Evolutionary conservation across 257 asterid genomes (phyloP).

Genomic region (Avicennia marina): DNA sequence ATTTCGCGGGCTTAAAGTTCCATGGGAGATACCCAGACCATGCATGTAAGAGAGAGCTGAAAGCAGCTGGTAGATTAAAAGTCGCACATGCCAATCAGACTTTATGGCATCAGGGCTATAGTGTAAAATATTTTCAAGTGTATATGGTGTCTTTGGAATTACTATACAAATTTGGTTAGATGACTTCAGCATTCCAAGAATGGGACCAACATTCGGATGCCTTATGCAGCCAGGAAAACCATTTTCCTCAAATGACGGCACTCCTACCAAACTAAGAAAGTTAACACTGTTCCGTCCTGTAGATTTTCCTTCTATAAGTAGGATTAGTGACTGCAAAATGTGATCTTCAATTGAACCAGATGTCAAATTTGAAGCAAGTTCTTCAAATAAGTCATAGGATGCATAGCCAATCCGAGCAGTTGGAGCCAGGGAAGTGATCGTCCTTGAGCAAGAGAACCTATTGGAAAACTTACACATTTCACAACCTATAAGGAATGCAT

Average conservation of each 20-base stretch:
- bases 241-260: conserved; percentile 60
- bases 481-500: conserved; percentile 41
- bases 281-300: conserved; percentile 48
- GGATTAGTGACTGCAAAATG: conserved; percentile 52
- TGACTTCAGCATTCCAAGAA: conserved; percentile 72
- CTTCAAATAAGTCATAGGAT: conserved; percentile 53
- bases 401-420: conserved; percentile 47
- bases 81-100: conserved; percentile 69
- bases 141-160: conserved; percentile 64
- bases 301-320: conserved; percentile 65
- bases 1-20: conserved; percentile 63
- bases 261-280: conserved; percentile 71
- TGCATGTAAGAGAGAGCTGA: conserved; percentile 85
- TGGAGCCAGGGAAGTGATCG: conserved; percentile 78
- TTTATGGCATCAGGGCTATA: conserved; percentile 68
- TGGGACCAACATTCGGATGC: conserved; percentile 83
- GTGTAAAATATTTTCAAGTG: conserved; percentile 66
- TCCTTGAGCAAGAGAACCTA: conserved; percentile 74
- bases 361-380: conserved; percentile 49
- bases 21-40: conserved; percentile 73
- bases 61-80: conserved; percentile 71
- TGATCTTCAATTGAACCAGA: conserved; percentile 73
- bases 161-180: conserved; percentile 39
- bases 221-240: conserved; percentile 86
- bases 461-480: conserved; percentile 49